A percentile compares a stretch with the other conserved stretches of the same genome.
phyloP scores from a whole-genome alignment of 2,329 filamentous ascomycete genomes.

The Monilinia aucupariae region DNA sequence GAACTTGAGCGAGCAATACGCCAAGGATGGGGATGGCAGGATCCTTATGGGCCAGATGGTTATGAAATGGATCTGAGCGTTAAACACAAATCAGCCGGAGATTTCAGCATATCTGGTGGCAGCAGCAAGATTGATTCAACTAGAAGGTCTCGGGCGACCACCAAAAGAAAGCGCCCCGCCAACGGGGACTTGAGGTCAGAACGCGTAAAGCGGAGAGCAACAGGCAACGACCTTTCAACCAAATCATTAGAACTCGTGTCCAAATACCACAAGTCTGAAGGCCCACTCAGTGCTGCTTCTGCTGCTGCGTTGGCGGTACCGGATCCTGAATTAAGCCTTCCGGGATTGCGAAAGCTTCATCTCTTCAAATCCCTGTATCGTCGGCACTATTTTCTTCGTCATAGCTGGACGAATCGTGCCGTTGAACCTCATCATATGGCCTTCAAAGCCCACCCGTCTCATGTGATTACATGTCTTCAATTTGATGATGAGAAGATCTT shows the following conservation, averaged over 20 bases:
- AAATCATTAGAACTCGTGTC: conserved; percentile 27
- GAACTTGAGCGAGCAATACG: conserved; percentile 80
- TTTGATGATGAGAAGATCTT: conserved; percentile 98
- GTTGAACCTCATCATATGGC: conserved; percentile 86
- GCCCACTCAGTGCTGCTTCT: conserved; percentile 79
- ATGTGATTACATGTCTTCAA: conserved; percentile 95
- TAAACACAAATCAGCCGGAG: conserved; percentile 42
- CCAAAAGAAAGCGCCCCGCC: conserved; percentile 34
- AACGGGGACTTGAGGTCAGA: conserved; percentile 24
- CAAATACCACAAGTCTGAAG: conserved; percentile 53
- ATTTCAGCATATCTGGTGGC: conserved; percentile 35
- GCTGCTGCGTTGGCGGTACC: conserved; percentile 79
- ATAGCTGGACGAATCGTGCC: conserved; percentile 84
- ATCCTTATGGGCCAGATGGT: conserved; percentile 67
- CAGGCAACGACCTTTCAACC: conserved; percentile 28
- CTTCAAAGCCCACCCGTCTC: conserved; percentile 90
- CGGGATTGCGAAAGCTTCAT: conserved; percentile 76
- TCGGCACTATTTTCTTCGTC: conserved; percentile 82
- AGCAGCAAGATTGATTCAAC: conserved; percentile 18
- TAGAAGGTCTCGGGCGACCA: conserved; percentile 28
- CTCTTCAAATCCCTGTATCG: conserved; percentile 96
- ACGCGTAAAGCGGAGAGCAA: conserved; percentile 33
- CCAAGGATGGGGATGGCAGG: conserved; percentile 98
- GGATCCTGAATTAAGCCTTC: conserved; percentile 72
- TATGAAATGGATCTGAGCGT: conserved; percentile 75